Conservation (phyloP, 768 basidiomycete species). For the Aureoboletus auriporus region DNA sequence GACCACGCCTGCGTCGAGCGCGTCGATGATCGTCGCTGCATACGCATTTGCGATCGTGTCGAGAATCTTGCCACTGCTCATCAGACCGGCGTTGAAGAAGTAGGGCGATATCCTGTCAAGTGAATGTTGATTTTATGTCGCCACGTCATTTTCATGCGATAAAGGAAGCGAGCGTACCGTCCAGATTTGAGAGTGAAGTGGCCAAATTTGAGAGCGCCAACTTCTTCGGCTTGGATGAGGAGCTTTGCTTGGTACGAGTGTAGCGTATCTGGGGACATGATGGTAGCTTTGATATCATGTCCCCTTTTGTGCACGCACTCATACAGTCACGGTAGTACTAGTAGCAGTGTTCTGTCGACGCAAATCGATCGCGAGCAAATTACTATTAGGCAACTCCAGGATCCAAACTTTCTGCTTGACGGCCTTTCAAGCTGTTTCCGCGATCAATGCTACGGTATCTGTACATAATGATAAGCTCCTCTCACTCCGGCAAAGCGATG, state of each 20-base stretch:
- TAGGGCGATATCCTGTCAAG: conserved; percentile 77
- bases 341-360: too few relatives aligned
- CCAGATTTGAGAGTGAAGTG: conserved; percentile 93
- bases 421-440: too few relatives aligned
- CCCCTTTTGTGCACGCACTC: too few relatives aligned
- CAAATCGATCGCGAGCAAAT: too few relatives aligned
- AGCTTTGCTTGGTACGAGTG: conserved; percentile 57
- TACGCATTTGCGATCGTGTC: conserved; percentile 76
- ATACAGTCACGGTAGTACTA: too few relatives aligned
- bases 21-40: conserved; percentile 69
- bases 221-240: conserved; percentile 63
- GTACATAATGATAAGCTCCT: too few relatives aligned
- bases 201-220: conserved; percentile 84
- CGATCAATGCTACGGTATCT: too few relatives aligned
- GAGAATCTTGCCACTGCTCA: conserved; percentile 82
- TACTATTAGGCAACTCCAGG: too few relatives aligned
- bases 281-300: background rate
- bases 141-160: background rate
- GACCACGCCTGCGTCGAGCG: conserved; percentile 26
- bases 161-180: conserved; percentile 49
- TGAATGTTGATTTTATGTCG: background rate
- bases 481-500: too few relatives aligned
- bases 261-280: conserved; percentile 28
- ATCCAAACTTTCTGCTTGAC: too few relatives aligned
- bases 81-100: conserved; percentile 93